A percentile compares a stretch with the other conserved stretches of the same genome.
These are phyloP conservation scores for Coniochaeta ligniaria DNA, from an alignment of 2,329 filamentous ascomycete genomes.

Conservation along the genomic window DNA sequence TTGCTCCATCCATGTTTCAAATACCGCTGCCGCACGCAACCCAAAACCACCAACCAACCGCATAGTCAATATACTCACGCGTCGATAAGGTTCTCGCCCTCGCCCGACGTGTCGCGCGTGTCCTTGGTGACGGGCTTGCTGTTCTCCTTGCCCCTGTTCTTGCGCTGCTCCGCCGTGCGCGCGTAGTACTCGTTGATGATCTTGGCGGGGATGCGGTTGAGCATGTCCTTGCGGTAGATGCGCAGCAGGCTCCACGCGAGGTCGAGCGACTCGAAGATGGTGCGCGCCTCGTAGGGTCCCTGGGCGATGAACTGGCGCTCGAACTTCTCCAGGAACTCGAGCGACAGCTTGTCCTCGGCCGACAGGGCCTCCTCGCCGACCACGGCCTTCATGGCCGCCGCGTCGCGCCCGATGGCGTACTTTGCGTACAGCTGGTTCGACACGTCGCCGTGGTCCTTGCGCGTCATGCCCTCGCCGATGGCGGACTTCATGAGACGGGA, in stretches of 20 bases:
- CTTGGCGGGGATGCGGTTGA: constrained; percentile 89
- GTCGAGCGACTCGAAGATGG: constrained; percentile 89
- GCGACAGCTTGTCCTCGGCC: constrained; percentile 92
- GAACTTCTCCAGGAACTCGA: constrained; percentile 98
- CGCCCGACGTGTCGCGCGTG: constrained; percentile 18
- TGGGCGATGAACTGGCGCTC: constrained; percentile 92
- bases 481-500: constrained; percentile 99
- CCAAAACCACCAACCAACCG: neutral
- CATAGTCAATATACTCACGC: constrained; percentile 18
- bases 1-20: neutral
- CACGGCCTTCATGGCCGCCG: constrained; percentile 97
- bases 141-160: constrained; percentile 53
- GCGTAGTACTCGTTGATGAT: constrained; percentile 78
- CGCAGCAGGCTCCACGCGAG: constrained; percentile 93
- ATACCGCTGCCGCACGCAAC: neutral
- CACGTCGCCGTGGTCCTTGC: constrained; percentile 94
- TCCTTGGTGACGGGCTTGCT: constrained; percentile 25
- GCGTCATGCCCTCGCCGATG: constrained; percentile 94
- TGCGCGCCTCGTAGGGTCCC: constrained; percentile 84
- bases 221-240: constrained; percentile 95
- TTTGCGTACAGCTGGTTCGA: constrained; percentile 99
- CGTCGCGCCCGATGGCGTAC: constrained; percentile 97
- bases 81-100: constrained; percentile 28
- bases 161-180: constrained; percentile 54
- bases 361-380: constrained; percentile 97